These are phyloP conservation scores for Goniomonas avonlea DNA, from an alignment of 78 protist genomes.

Conservation along the genomic window DNA sequence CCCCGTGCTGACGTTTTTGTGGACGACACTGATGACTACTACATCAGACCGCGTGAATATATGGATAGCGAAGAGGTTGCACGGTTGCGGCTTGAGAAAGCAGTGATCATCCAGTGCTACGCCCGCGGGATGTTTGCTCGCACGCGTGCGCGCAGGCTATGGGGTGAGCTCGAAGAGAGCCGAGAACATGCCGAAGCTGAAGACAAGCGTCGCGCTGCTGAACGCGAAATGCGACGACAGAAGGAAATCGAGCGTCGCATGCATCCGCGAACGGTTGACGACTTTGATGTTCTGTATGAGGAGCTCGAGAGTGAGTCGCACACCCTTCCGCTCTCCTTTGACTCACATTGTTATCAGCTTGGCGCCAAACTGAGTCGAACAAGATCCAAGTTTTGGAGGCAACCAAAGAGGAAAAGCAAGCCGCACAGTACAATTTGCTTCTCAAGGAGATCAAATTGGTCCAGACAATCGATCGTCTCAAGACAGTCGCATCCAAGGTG, in stretches of 20 bases:
- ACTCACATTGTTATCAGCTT: not conserved
- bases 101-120: constrained; percentile 38
- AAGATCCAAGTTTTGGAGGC: constrained; percentile 19
- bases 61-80: constrained; percentile 32
- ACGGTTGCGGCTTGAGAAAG: not conserved
- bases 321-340: not conserved
- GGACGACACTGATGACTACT: not conserved
- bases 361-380: constrained; percentile 34
- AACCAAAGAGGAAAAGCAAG: constrained; percentile 31
- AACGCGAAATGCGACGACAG: not conserved
- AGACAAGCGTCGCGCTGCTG: not conserved
- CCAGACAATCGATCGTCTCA: constrained; percentile 61
- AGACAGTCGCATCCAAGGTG: constrained; percentile 22
- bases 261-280: constrained; percentile 50
- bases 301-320: constrained; percentile 49
- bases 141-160: not conserved
- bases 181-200: not conserved
- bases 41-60: constrained; percentile 35
- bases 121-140: constrained; percentile 57
- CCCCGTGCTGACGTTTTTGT: not conserved
- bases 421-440: constrained; percentile 37
- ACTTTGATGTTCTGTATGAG: constrained; percentile 50
- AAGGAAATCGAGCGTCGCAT: constrained; percentile 55
- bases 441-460: constrained; percentile 54
- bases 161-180: not conserved